These are phyloP conservation scores for Eucalyptus sp. DNA, from an alignment of 345 rosid genomes.

Conservation along the genomic window DNA sequence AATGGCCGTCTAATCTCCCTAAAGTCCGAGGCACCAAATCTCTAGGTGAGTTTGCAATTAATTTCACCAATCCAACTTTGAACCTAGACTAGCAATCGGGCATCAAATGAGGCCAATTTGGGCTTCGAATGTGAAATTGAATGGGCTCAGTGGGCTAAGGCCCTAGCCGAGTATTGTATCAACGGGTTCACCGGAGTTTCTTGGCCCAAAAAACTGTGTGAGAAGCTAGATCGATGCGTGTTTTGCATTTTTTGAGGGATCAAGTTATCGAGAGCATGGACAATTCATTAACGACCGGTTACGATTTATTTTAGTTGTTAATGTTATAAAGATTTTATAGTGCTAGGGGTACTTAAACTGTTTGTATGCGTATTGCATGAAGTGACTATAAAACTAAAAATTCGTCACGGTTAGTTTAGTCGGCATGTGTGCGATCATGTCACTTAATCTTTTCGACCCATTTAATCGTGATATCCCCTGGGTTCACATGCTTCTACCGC, in stretches of 20 bases:
- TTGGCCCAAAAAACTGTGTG: background rate
- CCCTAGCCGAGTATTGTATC: background rate
- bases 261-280: background rate
- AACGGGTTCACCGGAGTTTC: background rate
- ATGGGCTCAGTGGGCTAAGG: background rate
- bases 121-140: background rate
- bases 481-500: background rate
- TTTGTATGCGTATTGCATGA: background rate
- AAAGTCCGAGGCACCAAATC: background rate
- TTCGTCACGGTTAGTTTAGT: background rate
- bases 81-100: background rate
- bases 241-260: background rate
- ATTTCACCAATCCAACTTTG: background rate
- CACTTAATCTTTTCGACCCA: background rate
- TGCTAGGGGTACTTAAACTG: background rate
- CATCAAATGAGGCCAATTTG: background rate
- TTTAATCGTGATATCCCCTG: background rate
- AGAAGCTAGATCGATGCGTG: background rate
- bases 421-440: rapidly evolving
- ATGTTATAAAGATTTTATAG: background rate
- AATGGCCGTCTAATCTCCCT: background rate
- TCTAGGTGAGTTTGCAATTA: background rate
- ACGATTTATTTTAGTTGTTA: background rate
- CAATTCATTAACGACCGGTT: background rate
- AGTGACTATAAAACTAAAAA: background rate